Percentiles rank a stretch among this genome's conserved stretches.
phyloP scores from a whole-genome alignment of 2,329 filamentous ascomycete genomes.

The Hawksworthiomyces lignivorus region DNA sequence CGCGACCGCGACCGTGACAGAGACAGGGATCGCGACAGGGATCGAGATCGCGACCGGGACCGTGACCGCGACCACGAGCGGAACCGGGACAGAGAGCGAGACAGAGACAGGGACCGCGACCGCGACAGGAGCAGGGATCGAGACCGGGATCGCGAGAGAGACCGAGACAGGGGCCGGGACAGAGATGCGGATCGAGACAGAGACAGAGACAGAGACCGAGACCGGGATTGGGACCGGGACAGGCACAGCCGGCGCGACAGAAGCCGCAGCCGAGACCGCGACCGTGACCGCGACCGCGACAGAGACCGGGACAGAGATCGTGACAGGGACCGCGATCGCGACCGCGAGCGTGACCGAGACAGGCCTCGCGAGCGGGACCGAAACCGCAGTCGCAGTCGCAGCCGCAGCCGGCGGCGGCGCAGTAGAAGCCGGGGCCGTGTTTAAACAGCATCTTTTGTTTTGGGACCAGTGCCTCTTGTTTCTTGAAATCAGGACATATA shows the following conservation, averaged over 20 bases:
- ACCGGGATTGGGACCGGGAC: constrained; percentile 23
- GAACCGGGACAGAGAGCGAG: constrained; percentile 10
- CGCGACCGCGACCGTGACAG: constrained; percentile 21
- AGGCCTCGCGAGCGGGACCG: constrained; percentile 17
- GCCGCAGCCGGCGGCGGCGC: constrained; percentile 14
- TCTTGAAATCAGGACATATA: too few species aligned
- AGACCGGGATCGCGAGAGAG: constrained; percentile 18
- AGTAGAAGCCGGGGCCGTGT: constrained; percentile 23
- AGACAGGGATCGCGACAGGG: constrained; percentile 14
- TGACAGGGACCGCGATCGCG: constrained; percentile 19
- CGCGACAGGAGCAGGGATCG: constrained; percentile 28
- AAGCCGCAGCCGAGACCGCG: constrained; percentile 19
- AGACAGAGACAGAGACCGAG: constrained; percentile 19
- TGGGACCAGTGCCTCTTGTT: too few species aligned
- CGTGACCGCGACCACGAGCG: constrained; percentile 15
- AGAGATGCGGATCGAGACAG: constrained; percentile 18
- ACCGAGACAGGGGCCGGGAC: constrained; percentile 20
- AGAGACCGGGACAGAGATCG: constrained; percentile 22
- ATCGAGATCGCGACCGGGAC: constrained; percentile 24
- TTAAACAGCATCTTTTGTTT: too few species aligned
- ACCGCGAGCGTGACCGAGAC: constrained; percentile 17
- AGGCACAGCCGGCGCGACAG: constrained; percentile 20
- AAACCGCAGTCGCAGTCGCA: constrained; percentile 18
- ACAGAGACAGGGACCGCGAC: constrained; percentile 20
- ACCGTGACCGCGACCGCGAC: constrained; percentile 23